Evolutionary conservation across 2,329 filamentous ascomycete species (phyloP), one percentile per base, ranked within the genome.

Genomic region (Phaeosphaeria sp.): DNA sequence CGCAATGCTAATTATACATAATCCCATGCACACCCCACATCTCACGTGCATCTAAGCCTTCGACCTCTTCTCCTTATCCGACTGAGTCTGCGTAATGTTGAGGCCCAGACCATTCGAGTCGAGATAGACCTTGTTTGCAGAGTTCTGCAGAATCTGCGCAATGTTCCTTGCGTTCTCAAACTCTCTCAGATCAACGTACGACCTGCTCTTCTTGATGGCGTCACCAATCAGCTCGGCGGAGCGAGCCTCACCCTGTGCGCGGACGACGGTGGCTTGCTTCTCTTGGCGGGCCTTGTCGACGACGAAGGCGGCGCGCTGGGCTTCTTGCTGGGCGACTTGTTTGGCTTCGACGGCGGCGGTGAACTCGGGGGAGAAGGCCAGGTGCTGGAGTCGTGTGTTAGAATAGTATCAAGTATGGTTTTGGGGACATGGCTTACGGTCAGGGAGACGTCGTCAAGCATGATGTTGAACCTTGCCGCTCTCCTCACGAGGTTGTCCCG

Each of bases 201-300:
- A 91, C 82, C 93, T 91, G 84, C 87, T 96, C 90, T 98, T 99
- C 91, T 98, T 99, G 88, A 99, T 96, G 61, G 95, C 95, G 52
- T 99, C 95, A 80, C 95, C 95, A 74, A 99, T 97, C 64, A 99
- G 89, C 82, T 99, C 93, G 47, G 95, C 95, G 40, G 95, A 98
- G 66, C 95, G 91, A 49, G 95, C 95, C 83, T 99, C 95, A 92
- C 95, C 95, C 88, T 98, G 95, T 3, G 95, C 95, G 81, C 93
- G 92, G 76, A 99, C 95, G 55, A 99, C 93, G 83, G 93, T 97
- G 71, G 95, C 95, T 82, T 99, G 95, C 86, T 99, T 99, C 86
- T 99, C 95, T 82, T 99, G 95, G 68, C 95, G 90, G 53, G 95
- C 95, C 84, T 98, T 97, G 88, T 99, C 95, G 67, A 99, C 95